Conservation (phyloP, 495 filamentous ascomycete genomes). For the Penicillium herquei region DNA sequence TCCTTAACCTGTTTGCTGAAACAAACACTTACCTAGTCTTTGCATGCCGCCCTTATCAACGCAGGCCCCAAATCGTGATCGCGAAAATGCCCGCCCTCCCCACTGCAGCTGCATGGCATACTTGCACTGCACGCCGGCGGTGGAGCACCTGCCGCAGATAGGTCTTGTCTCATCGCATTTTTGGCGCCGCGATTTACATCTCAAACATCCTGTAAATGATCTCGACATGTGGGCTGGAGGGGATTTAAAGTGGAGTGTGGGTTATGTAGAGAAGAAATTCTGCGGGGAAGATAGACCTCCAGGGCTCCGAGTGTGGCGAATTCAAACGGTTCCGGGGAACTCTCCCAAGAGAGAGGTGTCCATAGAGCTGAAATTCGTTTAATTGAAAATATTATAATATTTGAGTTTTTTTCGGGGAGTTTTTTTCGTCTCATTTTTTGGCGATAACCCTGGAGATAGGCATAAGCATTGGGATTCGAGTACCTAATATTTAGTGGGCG, state of each 20-base stretch:
- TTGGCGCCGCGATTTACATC: slow-evolving; percentile 47
- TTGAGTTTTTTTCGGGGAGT: not conserved
- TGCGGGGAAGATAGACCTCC: slow-evolving; percentile 22
- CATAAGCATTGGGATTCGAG: not conserved
- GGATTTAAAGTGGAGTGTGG: slow-evolving; percentile 5
- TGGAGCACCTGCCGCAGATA: slow-evolving; percentile 38
- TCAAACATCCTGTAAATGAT: slow-evolving; percentile 46
- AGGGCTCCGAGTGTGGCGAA: slow-evolving; percentile 1
- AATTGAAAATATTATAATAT: not conserved
- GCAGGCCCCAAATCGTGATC: slow-evolving; percentile 48
- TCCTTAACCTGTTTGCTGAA: not conserved
- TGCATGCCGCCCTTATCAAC: slow-evolving; percentile 44
- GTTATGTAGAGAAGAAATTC: slow-evolving; percentile 18
- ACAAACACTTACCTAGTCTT: slow-evolving; percentile 34
- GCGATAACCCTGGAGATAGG: not conserved
- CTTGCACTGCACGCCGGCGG: slow-evolving; percentile 33
- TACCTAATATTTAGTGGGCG: slow-evolving; percentile 1
- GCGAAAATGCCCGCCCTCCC: slow-evolving; percentile 43
- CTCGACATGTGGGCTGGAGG: slow-evolving; percentile 40
- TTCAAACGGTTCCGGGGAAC: slow-evolving; percentile 1
- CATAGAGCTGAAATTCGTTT: slow-evolving; percentile 1
- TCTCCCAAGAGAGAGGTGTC: not conserved
- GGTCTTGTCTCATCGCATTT: slow-evolving; percentile 46
- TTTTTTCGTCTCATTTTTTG: not conserved
- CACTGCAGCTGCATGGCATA: slow-evolving; percentile 42